These are phyloP conservation scores for Chenopodium quinoa DNA, from an alignment of 148 eudicot genomes.

Conservation along the genomic window DNA sequence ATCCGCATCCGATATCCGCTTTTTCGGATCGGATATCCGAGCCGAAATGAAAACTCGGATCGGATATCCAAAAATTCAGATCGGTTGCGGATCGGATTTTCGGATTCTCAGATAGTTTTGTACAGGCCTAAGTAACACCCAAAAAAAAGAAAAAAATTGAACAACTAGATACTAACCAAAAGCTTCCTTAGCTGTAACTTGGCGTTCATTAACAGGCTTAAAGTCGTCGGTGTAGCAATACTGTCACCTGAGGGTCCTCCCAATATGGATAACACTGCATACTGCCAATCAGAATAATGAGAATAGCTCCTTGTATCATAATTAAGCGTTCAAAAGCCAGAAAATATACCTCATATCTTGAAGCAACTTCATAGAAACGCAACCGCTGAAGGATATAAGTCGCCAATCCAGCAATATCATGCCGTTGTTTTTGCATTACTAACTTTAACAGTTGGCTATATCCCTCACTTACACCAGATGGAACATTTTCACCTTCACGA, in stretches of 20 bases:
- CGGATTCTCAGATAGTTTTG: too few species aligned
- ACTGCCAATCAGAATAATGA: slow-evolving; percentile 43
- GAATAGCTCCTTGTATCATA: slow-evolving; percentile 12
- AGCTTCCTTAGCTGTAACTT: slow-evolving; percentile 76
- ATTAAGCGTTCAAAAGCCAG: slow-evolving; percentile 4
- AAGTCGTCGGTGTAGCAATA: slow-evolving; percentile 31
- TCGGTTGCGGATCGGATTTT: too few species aligned
- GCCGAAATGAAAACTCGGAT: too few species aligned
- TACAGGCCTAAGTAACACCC: background rate
- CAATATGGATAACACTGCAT: slow-evolving; percentile 65
- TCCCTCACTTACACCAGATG: slow-evolving; percentile 74
- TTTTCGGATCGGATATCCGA: too few species aligned
- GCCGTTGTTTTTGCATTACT: slow-evolving; percentile 74
- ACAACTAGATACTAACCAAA: slow-evolving; percentile 52
- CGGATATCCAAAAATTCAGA: too few species aligned
- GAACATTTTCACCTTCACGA: slow-evolving; percentile 76
- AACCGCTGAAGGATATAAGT: slow-evolving; percentile 86
- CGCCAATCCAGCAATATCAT: slow-evolving; percentile 81
- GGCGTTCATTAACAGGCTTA: slow-evolving; percentile 54
- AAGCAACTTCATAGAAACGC: slow-evolving; percentile 86
- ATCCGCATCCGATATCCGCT: too few species aligned
- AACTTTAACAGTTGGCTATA: slow-evolving; percentile 81
- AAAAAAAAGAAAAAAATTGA: background rate
- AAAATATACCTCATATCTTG: slow-evolving; percentile 79
- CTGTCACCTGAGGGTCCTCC: slow-evolving; percentile 47